phyloP scores from a whole-genome alignment of 805 yeast species.

The Suhomyces xylopsoci region DNA sequence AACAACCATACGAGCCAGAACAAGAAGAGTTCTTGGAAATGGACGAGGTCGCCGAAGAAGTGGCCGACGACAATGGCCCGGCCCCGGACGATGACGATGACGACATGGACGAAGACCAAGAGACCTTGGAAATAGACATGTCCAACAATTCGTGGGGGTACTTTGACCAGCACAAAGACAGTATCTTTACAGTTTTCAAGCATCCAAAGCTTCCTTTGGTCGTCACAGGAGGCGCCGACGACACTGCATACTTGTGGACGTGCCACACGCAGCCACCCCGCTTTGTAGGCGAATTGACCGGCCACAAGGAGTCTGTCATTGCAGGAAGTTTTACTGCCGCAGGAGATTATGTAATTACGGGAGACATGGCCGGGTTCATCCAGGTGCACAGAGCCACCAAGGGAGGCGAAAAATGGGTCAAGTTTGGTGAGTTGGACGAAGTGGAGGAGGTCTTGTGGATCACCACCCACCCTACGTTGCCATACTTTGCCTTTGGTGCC shows the following conservation, averaged over 20 bases:
- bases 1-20: conserved; percentile 14
- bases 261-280: conserved; percentile 83
- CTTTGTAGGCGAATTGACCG: conserved; percentile 69
- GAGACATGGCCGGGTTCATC: conserved; percentile 91
- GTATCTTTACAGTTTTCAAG: conserved; percentile 73
- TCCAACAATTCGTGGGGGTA: conserved; percentile 85
- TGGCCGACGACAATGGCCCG: conserved; percentile 26
- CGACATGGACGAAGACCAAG: conserved; percentile 40
- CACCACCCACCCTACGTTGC: conserved; percentile 70
- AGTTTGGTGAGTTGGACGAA: conserved; percentile 70
- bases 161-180: conserved; percentile 87
- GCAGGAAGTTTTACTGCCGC: conserved; percentile 80
- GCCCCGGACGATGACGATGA: conserved; percentile 39
- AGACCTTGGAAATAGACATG: conserved; percentile 74
- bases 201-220: conserved; percentile 86
- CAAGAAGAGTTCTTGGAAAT: conserved; percentile 29
- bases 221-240: conserved; percentile 95
- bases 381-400: conserved; percentile 67
- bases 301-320: conserved; percentile 86
- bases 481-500: conserved; percentile 88
- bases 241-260: conserved; percentile 87
- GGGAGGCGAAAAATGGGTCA: conserved; percentile 81
- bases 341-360: conserved; percentile 80
- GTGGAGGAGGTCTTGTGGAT: conserved; percentile 90
- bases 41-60: conserved; percentile 36